phyloP scores from a whole-genome alignment of 495 filamentous ascomycete species.

The Penicillium nucicola region DNA sequence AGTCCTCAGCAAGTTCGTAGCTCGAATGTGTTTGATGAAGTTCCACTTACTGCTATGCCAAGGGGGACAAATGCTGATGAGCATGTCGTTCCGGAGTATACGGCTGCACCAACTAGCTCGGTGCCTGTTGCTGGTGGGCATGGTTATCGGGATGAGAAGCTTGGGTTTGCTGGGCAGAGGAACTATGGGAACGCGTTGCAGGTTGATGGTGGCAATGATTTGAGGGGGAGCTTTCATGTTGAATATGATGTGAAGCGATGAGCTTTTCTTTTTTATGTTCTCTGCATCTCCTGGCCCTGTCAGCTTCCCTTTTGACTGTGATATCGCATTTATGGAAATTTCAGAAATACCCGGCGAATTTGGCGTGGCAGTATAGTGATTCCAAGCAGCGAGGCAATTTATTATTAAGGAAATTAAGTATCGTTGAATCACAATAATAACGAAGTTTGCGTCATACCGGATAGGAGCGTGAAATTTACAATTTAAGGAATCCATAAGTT shows the following conservation, averaged over 20 bases:
- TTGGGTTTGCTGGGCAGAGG: slow-evolving; percentile 45
- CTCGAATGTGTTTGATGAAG: slow-evolving; percentile 26
- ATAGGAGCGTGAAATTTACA: too few species aligned
- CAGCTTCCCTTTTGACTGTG: too few species aligned
- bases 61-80: slow-evolving; percentile 7
- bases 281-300: background rate
- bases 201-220: slow-evolving; percentile 17
- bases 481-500: too few species aligned
- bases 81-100: slow-evolving; percentile 28
- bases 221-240: slow-evolving; percentile 37
- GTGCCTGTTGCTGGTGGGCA: slow-evolving; percentile 4
- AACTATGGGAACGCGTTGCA: slow-evolving; percentile 22
- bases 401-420: background rate
- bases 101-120: slow-evolving; percentile 8
- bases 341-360: background rate
- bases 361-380: background rate
- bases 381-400: background rate
- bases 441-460: background rate
- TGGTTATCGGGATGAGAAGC: slow-evolving; percentile 37
- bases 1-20: slow-evolving; percentile 5
- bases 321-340: too few species aligned
- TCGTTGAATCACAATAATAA: background rate
- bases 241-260: slow-evolving; percentile 38
- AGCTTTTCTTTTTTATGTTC: too few species aligned
- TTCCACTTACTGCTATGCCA: slow-evolving; percentile 31